These are phyloP conservation scores for Solanum paucissectum DNA, from an alignment of 257 asterid species.

Conservation along the genomic window DNA sequence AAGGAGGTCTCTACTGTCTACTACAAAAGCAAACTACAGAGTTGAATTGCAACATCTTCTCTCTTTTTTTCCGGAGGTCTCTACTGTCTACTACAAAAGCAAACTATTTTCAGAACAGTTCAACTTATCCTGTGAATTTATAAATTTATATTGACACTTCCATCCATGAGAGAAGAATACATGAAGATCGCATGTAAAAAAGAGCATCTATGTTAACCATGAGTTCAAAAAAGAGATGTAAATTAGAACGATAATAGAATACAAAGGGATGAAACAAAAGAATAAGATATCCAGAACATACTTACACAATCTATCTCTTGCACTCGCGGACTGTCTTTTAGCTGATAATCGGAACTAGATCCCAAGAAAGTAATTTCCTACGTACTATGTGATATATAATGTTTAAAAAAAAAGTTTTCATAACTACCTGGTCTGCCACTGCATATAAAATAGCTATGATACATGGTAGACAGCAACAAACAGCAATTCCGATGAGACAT, in stretches of 20 bases:
- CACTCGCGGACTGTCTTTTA: neutral
- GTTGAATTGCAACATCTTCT: neutral
- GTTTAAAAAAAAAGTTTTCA: neutral
- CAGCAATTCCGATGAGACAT: constrained; percentile 87
- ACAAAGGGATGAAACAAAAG: neutral
- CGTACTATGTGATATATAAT: neutral
- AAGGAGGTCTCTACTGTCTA: neutral
- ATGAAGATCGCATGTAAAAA: neutral
- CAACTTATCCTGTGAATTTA: neutral
- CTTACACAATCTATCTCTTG: neutral
- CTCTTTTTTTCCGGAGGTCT: neutral
- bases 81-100: neutral
- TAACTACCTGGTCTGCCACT: constrained; percentile 89
- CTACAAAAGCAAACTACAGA: neutral
- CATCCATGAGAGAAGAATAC: neutral
- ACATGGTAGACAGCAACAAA: constrained; percentile 98
- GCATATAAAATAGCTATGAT: constrained; percentile 91
- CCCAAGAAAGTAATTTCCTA: neutral
- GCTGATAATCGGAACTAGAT: neutral
- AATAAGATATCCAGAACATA: neutral
- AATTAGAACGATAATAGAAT: neutral
- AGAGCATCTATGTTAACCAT: neutral
- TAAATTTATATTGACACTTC: neutral
- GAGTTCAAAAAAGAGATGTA: neutral
- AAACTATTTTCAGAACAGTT: neutral